Evolutionary conservation across 139 green algal species (phyloP).

Genomic region (Tetradesmus lagerheimii): DNA sequence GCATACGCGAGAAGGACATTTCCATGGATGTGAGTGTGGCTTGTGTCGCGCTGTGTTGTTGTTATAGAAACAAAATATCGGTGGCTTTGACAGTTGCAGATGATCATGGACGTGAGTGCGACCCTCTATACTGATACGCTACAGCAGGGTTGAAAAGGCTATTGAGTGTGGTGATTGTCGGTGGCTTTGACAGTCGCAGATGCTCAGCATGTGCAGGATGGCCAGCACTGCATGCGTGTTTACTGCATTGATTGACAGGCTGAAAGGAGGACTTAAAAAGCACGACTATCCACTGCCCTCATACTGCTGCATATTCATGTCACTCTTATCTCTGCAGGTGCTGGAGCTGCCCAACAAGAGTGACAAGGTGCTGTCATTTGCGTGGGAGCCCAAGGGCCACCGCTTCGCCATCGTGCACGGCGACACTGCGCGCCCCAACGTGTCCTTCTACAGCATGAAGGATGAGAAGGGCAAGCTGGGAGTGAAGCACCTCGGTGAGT

Average conservation of each 20-base stretch:
- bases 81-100: too few relatives aligned
- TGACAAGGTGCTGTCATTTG: conserved; percentile 87
- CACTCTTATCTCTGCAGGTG: conserved; percentile 87
- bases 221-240: too few relatives aligned
- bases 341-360: conserved; percentile 82
- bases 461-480: conserved; percentile 77
- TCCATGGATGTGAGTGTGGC: conserved; percentile 85
- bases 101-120: too few relatives aligned
- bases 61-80: too few relatives aligned
- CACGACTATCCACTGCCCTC: too few relatives aligned
- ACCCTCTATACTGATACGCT: too few relatives aligned
- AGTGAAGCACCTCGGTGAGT: neutral
- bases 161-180: too few relatives aligned
- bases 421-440: conserved; percentile 76
- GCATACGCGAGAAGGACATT: conserved; percentile 82
- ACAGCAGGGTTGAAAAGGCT: too few relatives aligned
- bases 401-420: conserved; percentile 95
- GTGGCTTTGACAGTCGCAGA: too few relatives aligned
- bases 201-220: too few relatives aligned
- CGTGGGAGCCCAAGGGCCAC: conserved; percentile 96
- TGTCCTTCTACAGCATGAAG: conserved; percentile 97
- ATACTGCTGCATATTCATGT: conserved; percentile 57
- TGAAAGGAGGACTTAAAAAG: too few relatives aligned
- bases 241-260: too few relatives aligned
- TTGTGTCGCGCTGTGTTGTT: neutral